Evolutionary conservation across 768 basidiomycete species (phyloP).

Genomic region (Xerocomus spinulosus): DNA sequence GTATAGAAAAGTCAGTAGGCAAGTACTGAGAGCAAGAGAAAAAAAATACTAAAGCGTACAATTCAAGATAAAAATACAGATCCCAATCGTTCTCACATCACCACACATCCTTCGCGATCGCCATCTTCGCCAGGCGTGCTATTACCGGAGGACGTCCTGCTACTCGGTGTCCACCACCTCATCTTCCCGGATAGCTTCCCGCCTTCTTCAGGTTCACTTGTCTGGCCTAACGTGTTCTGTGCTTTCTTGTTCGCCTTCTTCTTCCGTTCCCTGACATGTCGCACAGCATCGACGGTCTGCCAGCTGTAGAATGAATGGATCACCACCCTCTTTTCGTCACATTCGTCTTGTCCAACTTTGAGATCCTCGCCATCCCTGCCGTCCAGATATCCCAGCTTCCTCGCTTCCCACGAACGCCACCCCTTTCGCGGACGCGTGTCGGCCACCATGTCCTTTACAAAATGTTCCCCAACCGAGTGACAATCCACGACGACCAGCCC

Average conservation of each 20-base stretch:
- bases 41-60: slow-evolving; percentile 26
- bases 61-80: slow-evolving; percentile 24
- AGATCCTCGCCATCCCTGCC: slow-evolving; percentile 61
- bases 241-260: slow-evolving; percentile 47
- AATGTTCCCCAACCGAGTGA: slow-evolving; percentile 56
- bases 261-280: slow-evolving; percentile 57
- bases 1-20: slow-evolving; percentile 13
- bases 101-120: slow-evolving; percentile 58
- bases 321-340: slow-evolving; percentile 66
- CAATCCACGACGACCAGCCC: slow-evolving; percentile 72
- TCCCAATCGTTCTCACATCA: slow-evolving; percentile 48
- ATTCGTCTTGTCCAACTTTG: slow-evolving; percentile 75
- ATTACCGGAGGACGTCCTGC: slow-evolving; percentile 45
- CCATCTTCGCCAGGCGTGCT: slow-evolving; percentile 45
- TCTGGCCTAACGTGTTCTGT: slow-evolving; percentile 32
- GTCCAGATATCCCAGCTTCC: slow-evolving; percentile 67
- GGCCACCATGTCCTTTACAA: slow-evolving; percentile 56
- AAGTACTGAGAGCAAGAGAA: slow-evolving; percentile 8
- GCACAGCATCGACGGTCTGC: slow-evolving; percentile 81
- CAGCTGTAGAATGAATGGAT: slow-evolving; percentile 83
- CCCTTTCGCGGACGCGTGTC: slow-evolving; percentile 66
- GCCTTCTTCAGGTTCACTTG: slow-evolving; percentile 28
- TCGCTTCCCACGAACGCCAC: slow-evolving; percentile 71
- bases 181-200: slow-evolving; percentile 20
- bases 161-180: slow-evolving; percentile 41